Percentiles rank a stretch among this genome's conserved stretches.
phyloP scores from a whole-genome alignment of 345 rosid species.

The Gossypium anomalum region DNA sequence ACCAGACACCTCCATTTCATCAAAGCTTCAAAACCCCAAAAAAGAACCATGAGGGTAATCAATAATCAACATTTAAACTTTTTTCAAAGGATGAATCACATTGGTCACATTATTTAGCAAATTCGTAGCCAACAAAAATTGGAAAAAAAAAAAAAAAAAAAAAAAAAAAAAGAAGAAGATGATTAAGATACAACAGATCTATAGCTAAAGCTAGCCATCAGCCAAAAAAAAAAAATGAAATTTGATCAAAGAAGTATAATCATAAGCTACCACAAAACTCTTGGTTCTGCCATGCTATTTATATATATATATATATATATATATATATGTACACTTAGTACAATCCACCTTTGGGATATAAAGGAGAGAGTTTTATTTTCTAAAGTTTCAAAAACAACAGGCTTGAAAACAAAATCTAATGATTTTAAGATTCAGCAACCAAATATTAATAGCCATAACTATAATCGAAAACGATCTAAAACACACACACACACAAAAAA shows the following conservation, averaged over 20 bases:
- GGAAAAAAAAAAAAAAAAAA: too few relatives aligned
- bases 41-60: background rate
- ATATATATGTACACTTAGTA: too few relatives aligned
- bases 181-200: background rate
- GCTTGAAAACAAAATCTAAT: too few relatives aligned
- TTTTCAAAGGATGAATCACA: background rate
- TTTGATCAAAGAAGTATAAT: conserved; percentile 6
- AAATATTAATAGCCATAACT: background rate
- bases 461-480: background rate
- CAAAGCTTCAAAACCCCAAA: background rate
- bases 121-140: background rate
- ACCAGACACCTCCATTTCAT: conserved; percentile 38
- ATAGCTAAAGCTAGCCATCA: background rate
- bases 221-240: background rate
- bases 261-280: too few relatives aligned
- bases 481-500: too few relatives aligned
- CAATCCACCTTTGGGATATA: too few relatives aligned
- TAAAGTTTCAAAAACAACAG: too few relatives aligned
- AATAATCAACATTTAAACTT: background rate
- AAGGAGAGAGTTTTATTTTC: too few relatives aligned
- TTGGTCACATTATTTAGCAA: background rate
- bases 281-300: too few relatives aligned
- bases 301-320: too few relatives aligned
- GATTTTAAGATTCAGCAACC: background rate
- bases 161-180: too few relatives aligned